Conservation (phyloP, 768 basidiomycete species). For the Antrodiella citrinella region DNA sequence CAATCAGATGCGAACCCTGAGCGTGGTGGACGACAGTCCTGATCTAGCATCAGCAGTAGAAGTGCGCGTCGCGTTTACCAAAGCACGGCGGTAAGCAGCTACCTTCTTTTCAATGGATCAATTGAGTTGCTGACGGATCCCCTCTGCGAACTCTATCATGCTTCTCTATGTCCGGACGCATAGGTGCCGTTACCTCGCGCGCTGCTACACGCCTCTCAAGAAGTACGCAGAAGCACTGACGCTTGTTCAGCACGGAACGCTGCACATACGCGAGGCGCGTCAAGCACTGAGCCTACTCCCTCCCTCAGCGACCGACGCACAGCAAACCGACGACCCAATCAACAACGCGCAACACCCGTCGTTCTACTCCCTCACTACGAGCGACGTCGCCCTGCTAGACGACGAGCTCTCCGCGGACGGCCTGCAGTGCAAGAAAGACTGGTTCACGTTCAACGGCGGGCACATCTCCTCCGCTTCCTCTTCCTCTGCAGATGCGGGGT, state of each 20-base stretch:
- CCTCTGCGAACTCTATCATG: not conserved
- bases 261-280: slow-evolving; percentile 69
- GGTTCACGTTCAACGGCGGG: slow-evolving; percentile 77
- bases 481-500: slow-evolving; percentile 17
- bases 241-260: slow-evolving; percentile 60
- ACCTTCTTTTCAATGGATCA: not conserved
- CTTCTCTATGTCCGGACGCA: not conserved
- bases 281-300: slow-evolving; percentile 33
- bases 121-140: not conserved
- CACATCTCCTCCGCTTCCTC: slow-evolving; percentile 23
- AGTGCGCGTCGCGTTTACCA: slow-evolving; percentile 63
- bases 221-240: slow-evolving; percentile 66
- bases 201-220: slow-evolving; percentile 63
- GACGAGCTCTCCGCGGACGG: slow-evolving; percentile 37
- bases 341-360: slow-evolving; percentile 28
- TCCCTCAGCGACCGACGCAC: slow-evolving; percentile 10
- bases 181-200: slow-evolving; percentile 71
- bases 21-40: slow-evolving; percentile 81
- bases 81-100: slow-evolving; percentile 54
- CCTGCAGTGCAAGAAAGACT: slow-evolving; percentile 55
- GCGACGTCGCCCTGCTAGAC: slow-evolving; percentile 47
- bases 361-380: slow-evolving; percentile 47
- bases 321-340: slow-evolving; percentile 40
- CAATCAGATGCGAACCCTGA: slow-evolving; percentile 74
- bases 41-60: slow-evolving; percentile 77